A percentile compares a stretch with the other conserved stretches of the same genome.
These are phyloP conservation scores for Rusavskia elegans DNA, from an alignment of 495 filamentous ascomycete genomes.

Conservation along the genomic window DNA sequence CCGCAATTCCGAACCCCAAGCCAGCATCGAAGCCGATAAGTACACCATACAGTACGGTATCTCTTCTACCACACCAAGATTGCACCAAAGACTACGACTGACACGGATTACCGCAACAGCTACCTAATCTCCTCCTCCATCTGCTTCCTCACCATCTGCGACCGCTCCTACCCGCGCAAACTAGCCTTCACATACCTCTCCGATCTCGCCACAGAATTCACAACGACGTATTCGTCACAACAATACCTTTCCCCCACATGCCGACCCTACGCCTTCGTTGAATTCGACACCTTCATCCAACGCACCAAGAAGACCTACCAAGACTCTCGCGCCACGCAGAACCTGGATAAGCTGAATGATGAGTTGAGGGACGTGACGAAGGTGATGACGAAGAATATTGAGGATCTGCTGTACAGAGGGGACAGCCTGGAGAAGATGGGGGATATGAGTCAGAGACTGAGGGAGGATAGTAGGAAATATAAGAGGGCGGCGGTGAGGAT, in stretches of 20 bases:
- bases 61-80: not conserved
- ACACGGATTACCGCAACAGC: too few species aligned
- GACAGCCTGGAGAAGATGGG: conserved; percentile 96
- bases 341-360: conserved; percentile 81
- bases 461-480: conserved; percentile 92
- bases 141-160: conserved; percentile 85
- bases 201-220: conserved; percentile 83
- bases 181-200: conserved; percentile 97
- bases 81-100: too few species aligned
- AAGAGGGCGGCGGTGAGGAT: conserved; percentile 82
- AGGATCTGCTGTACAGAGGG: conserved; percentile 88
- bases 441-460: conserved; percentile 69
- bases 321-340: conserved; percentile 71
- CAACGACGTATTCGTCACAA: conserved; percentile 56
- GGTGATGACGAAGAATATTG: conserved; percentile 99
- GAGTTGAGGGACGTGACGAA: conserved; percentile 95
- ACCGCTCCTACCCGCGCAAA: conserved; percentile 89
- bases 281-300: conserved; percentile 94
- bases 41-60: conserved; percentile 69
- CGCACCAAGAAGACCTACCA: conserved; percentile 90
- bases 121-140: conserved; percentile 72
- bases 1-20: conserved; percentile 77
- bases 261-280: conserved; percentile 89
- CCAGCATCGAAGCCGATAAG: conserved; percentile 72
- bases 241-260: conserved; percentile 60